Base-by-base conservation (phyloP, 148 eudicot genomes). In the Rhododendron ferrugineum region DNA sequence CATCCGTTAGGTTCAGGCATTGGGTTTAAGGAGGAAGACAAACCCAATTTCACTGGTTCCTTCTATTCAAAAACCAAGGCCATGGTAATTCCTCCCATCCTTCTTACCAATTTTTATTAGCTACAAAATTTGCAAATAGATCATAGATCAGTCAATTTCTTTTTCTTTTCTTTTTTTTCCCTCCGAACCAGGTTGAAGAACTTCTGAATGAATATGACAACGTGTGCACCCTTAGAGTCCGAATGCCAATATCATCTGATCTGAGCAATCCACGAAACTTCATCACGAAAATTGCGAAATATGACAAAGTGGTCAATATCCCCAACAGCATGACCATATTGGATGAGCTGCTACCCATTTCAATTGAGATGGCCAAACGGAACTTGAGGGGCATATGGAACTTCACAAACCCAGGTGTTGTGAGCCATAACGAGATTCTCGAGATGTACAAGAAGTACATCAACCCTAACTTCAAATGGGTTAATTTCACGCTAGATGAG, bases 11-110 rank as follows among this genome's bases (percentile, higher is more conserved):
- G 86, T 22, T 84, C 86, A 3, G 88, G 86, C 76, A 87, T 87
- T 56, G 88, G 88, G 32, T 87, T 79, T 46, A 84, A 87, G 81
- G 88, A 87, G 76, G 88, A 87, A 84, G 88, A 87, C 84, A 87
- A 30, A 44, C 81, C 88, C 9, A 87, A 87, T 79, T 87, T 79
- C 84, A 79, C 81, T 36, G 86, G 88, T 8, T 87, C 88, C 36
- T 87, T 87, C 76, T 87, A 79, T n/a, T 87, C 86, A 13, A 87
- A 79, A 80, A 80, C 84, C 86, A 84, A 80, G 78, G 88, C 88
- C 80, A 84, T 84, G 88, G 88, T 87, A 87, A 64, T 28, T 66
- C 52, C 40, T 64, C 5, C 36, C 47, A 44, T 82, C 72, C 22
- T 62, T 82, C 46, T 4, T 47, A n/a, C 9, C 66, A 18, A 36